phyloP scores from a whole-genome alignment of 257 asterid species.

The Penstemon eatonii region DNA sequence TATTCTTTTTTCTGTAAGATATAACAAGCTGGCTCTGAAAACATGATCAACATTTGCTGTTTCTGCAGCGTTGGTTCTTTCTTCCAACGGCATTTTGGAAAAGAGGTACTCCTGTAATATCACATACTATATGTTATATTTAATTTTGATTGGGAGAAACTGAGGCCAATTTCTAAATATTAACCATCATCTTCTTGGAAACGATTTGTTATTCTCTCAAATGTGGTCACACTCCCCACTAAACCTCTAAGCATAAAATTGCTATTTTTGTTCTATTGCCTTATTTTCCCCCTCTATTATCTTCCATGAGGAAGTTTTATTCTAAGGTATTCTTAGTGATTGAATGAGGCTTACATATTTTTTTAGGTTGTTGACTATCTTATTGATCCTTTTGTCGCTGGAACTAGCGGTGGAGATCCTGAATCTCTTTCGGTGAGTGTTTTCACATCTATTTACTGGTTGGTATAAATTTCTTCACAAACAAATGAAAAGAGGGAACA shows the following conservation, averaged over 20 bases:
- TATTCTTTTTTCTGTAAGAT: conserved; percentile 17
- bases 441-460: conserved; percentile 21
- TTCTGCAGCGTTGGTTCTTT: conserved; percentile 82
- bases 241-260: conserved; percentile 16
- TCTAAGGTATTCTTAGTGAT: conserved; percentile 10
- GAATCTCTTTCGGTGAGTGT: conserved; percentile 85
- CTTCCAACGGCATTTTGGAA: conserved; percentile 94
- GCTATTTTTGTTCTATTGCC: neutral
- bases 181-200: conserved; percentile 7
- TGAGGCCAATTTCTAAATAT: conserved; percentile 15
- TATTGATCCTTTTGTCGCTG: conserved; percentile 92
- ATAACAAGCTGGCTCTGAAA: conserved; percentile 21
- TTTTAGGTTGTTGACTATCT: conserved; percentile 89
- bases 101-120: conserved; percentile 59
- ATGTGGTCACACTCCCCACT: conserved; percentile 16
- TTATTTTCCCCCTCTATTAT: conserved; percentile 13
- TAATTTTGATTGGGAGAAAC: conserved; percentile 22
- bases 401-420: conserved; percentile 91
- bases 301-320: conserved; percentile 1
- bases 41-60: conserved; percentile 30
- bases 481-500: conserved; percentile 12
- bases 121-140: conserved; percentile 1
- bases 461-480: conserved; percentile 8
- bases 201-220: conserved; percentile 17
- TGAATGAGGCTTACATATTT: conserved; percentile 23